A percentile compares a stretch with the other conserved stretches of the same genome.
phyloP scores from a whole-genome alignment of 2,329 filamentous ascomycete genomes.

The Calonectria montana region DNA sequence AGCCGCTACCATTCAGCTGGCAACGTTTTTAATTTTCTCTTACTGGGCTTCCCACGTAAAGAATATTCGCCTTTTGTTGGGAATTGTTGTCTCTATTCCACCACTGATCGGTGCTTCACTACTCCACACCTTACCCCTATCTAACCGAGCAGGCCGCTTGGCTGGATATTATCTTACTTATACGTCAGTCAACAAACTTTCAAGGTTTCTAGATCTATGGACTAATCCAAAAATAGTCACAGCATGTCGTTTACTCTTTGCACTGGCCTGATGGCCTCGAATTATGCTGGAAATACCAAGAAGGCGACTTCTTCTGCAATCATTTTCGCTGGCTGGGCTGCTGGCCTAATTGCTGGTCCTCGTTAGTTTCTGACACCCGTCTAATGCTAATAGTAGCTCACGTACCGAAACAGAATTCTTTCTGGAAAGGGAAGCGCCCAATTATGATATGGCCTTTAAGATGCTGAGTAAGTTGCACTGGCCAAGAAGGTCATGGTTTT shows the following conservation, averaged over 20 bases:
- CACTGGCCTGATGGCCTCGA: slow-evolving; percentile 22
- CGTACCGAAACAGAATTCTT: slow-evolving; percentile 5
- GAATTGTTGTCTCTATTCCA: slow-evolving; percentile 2
- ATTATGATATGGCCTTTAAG: slow-evolving; percentile 7
- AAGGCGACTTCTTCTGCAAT: slow-evolving; percentile 23
- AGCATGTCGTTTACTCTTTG: slow-evolving; percentile 13
- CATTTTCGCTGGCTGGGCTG: slow-evolving; percentile 26
- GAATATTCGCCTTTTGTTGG: slow-evolving; percentile 9
- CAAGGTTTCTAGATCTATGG: not conserved
- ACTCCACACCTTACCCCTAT: not conserved
- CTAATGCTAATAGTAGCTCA: not conserved
- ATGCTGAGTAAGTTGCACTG: slow-evolving; percentile 9
- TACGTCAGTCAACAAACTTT: not conserved
- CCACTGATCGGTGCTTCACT: slow-evolving; percentile 17
- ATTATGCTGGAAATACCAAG: slow-evolving; percentile 27
- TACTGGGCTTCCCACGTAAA: slow-evolving; percentile 12
- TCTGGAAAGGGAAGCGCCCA: slow-evolving; percentile 5
- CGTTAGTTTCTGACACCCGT: not conserved
- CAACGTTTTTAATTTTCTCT: slow-evolving; percentile 4
- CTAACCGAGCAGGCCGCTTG: slow-evolving; percentile 6
- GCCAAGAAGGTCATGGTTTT: not conserved
- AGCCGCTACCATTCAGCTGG: slow-evolving; percentile 11
- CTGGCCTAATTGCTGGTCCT: slow-evolving; percentile 24
- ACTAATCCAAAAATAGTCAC: not conserved
- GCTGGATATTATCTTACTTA: slow-evolving; percentile 17